These are phyloP conservation scores for Paramecium sexaurelia DNA, from an alignment of 73 alveolate species.

Conservation along the genomic window DNA sequence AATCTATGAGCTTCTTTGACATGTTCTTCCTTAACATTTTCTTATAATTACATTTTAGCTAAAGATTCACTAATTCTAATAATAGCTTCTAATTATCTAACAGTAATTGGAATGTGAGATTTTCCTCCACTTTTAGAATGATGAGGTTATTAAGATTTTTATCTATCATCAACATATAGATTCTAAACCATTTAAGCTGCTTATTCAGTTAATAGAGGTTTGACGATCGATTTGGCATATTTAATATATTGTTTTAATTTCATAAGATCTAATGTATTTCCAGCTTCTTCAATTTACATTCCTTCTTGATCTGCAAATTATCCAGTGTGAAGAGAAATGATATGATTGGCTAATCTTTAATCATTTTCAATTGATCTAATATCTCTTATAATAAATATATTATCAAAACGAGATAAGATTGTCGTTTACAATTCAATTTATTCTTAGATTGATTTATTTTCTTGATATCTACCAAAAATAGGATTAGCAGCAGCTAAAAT, in stretches of 20 bases:
- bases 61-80: constrained; percentile 98
- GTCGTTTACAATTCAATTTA: constrained; percentile 99
- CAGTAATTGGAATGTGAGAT: constrained; percentile 97
- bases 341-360: constrained; percentile 95
- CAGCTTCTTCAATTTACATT: constrained; percentile 70
- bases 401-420: constrained; percentile 99
- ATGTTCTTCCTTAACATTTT: constrained; percentile 91
- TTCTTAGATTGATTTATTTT: constrained; percentile 94
- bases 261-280: constrained; percentile 80
- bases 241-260: constrained; percentile 93
- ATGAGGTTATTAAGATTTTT: constrained; percentile 72
- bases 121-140: constrained; percentile 80
- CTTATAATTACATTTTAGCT: constrained; percentile 97
- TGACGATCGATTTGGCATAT: constrained; percentile 83
- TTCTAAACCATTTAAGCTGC: constrained; percentile 91
- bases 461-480: constrained; percentile 99
- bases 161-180: constrained; percentile 95
- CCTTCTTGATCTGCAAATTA: constrained; percentile 76
- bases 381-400: constrained; percentile 98
- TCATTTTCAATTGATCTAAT: constrained; percentile 95
- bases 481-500: constrained; percentile 99
- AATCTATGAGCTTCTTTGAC: constrained; percentile 99
- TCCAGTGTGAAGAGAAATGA: constrained; percentile 90
- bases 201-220: constrained; percentile 95
- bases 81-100: constrained; percentile 99